Conservation (phyloP, 2,329 filamentous ascomycete species). For the Alternaria alternata region DNA sequence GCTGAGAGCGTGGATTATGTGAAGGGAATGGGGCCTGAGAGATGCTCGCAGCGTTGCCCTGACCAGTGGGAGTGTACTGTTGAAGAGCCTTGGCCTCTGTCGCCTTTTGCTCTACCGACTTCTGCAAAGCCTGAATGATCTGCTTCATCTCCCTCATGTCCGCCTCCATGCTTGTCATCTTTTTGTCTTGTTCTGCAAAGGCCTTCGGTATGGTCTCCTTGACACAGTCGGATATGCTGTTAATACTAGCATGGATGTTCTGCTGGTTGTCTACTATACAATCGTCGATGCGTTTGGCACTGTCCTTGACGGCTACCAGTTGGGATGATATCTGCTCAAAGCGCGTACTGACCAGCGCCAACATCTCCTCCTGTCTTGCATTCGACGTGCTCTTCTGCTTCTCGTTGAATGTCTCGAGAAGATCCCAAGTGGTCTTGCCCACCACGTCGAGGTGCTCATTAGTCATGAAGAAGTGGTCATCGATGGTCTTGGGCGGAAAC, state of each 20-base stretch:
- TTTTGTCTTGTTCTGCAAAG: conserved; percentile 36
- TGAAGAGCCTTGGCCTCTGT: conserved; percentile 14
- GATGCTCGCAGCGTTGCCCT: conserved; percentile 11
- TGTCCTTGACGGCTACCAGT: conserved; percentile 33
- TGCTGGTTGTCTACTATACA: conserved; percentile 11
- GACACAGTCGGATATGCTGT: conserved; percentile 36
- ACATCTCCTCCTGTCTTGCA: conserved; percentile 32
- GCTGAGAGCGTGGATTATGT: conserved; percentile 36
- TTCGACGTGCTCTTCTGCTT: conserved; percentile 17
- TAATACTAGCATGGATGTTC: conserved; percentile 35
- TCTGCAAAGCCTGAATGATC: conserved; percentile 34
- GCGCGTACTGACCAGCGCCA: conserved; percentile 28
- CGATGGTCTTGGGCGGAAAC: conserved; percentile 23
- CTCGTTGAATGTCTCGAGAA: conserved; percentile 25
- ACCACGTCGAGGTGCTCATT: conserved; percentile 49
- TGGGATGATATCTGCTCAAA: conserved; percentile 39
- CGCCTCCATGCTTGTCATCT: conserved; percentile 31
- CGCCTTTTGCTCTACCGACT: conserved; percentile 29
- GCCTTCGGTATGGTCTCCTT: conserved; percentile 35
- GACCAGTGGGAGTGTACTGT: conserved; percentile 4
- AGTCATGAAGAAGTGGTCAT: conserved; percentile 48
- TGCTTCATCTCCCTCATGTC: conserved; percentile 40
- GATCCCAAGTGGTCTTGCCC: conserved; percentile 38
- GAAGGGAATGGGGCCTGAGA: conserved; percentile 8
- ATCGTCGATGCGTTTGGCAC: conserved; percentile 26